Base-by-base conservation (phyloP, 2,329 filamentous ascomycete genomes). In the Cryphonectria naterciae region DNA sequence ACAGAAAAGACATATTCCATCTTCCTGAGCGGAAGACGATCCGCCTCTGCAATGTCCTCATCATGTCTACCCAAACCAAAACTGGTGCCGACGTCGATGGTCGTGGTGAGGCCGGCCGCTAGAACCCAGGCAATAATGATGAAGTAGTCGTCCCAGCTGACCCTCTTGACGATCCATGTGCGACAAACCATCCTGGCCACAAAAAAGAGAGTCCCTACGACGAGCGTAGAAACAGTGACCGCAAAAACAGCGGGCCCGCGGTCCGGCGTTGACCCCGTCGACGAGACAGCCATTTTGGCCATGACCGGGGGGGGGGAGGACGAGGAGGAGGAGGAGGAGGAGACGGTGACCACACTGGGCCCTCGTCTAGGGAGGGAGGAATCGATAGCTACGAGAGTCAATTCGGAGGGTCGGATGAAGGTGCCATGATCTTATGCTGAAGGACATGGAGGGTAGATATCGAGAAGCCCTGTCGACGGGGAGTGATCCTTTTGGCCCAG, bases 101-200 rank as follows among this genome's bases (percentile, higher is more conserved):
- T 85, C 73, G 92, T 87, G 28, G 88, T 90, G 54, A 93, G 82
- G 49, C 89, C 92, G 74, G 92, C 88, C 54, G 90, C 88, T 63
- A 94, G 79, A 17, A 89, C 75, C 95, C 94, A 97, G 69, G 94
- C 93, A 56, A 93, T 74, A 15, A 94, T 80, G 80, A 97, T 96
- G 76, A 93, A 88, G 80, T 91, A 92, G 84, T 97, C 95, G 81
- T 97, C 94, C 83, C 88, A 88, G 69, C 87, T 89, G 67, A 94
- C 81, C 68, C 87, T 90, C 75, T 88, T 89, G 69, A 97, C 91
- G 65, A 98, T 91, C 63, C 87, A 88, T 65, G 88, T 85, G 39
- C 94, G 88, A 72, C 92, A 94, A 58, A 93, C 82, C 75, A 97
- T 84, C 68, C 95, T 90, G 49, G 93, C 86, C 58, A 85, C 85